phyloP scores from a whole-genome alignment of 2,329 filamentous ascomycete genomes.

The Cladobotryum protrusum region DNA sequence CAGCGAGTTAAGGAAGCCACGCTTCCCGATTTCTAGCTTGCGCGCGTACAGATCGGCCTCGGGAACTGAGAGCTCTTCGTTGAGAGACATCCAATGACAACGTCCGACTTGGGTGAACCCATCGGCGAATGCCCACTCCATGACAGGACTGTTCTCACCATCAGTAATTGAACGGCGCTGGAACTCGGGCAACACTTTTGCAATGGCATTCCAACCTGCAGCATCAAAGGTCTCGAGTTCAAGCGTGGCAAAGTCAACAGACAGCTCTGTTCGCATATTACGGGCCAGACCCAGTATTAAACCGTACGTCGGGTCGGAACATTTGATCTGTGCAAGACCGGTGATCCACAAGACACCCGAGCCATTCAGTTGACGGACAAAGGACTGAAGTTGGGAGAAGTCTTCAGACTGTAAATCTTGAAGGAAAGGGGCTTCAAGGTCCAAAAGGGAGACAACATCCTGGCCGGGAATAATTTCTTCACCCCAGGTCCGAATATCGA shows the following conservation, averaged over 20 bases:
- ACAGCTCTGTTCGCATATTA: conserved; percentile 18
- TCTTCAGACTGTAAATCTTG: too few relatives aligned
- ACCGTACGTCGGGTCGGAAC: neutral
- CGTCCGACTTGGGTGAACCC: neutral
- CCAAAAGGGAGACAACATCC: conserved; percentile 8
- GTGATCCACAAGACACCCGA: conserved; percentile 19
- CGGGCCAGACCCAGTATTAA: conserved; percentile 18
- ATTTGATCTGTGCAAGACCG: neutral
- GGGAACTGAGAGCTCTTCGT: neutral
- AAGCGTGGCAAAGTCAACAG: neutral
- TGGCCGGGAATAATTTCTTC: neutral
- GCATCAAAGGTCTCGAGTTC: neutral
- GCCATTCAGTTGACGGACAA: neutral
- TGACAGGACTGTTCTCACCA: neutral
- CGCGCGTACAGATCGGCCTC: neutral
- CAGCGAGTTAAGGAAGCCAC: too few relatives aligned
- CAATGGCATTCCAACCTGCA: neutral
- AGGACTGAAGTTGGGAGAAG: too few relatives aligned
- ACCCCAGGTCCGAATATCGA: conserved; percentile 1
- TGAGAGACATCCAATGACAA: neutral
- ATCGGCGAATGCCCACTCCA: neutral
- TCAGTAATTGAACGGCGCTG: neutral
- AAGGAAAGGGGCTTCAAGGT: conserved; percentile 1
- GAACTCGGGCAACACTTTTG: neutral
- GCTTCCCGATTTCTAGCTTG: too few relatives aligned